A percentile compares a stretch with the other conserved stretches of the same genome.
phyloP scores from a whole-genome alignment of 805 yeast genomes.

The Zygosaccharomyces kombuchaensis region DNA sequence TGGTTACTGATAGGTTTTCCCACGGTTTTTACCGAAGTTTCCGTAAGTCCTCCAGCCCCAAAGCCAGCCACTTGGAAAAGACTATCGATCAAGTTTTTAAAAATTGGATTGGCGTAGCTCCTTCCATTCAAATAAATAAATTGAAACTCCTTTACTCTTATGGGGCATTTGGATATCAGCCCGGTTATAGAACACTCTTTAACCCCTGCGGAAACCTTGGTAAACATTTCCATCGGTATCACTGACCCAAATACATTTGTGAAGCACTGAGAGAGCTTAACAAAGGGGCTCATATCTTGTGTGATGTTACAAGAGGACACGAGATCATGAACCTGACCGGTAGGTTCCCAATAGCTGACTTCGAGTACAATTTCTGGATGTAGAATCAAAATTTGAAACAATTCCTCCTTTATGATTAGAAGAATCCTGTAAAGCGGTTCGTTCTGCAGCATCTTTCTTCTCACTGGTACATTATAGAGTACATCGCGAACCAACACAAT shows the following conservation, averaged over 20 bases:
- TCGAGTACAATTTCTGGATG: slow-evolving; percentile 16
- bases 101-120: slow-evolving; percentile 21
- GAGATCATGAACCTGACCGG: slow-evolving; percentile 2
- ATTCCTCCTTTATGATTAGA: slow-evolving; percentile 15
- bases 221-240: slow-evolving; percentile 17
- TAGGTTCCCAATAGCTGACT: slow-evolving; percentile 8
- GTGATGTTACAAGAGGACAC: slow-evolving; percentile 8
- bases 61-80: slow-evolving; percentile 21
- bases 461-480: slow-evolving; percentile 28
- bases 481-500: slow-evolving; percentile 18
- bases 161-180: slow-evolving; percentile 38
- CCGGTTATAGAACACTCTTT: slow-evolving; percentile 35
- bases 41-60: slow-evolving; percentile 8
- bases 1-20: slow-evolving; percentile 35
- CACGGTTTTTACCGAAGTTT: slow-evolving; percentile 20
- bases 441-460: slow-evolving; percentile 16
- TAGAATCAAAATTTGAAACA: slow-evolving; percentile 21
- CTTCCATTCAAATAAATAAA: slow-evolving; percentile 44
- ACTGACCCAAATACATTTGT: slow-evolving; percentile 18
- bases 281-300: not conserved
- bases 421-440: slow-evolving; percentile 13
- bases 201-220: slow-evolving; percentile 18
- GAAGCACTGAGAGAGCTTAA: slow-evolving; percentile 7
- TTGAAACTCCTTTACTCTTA: slow-evolving; percentile 40
- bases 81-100: slow-evolving; percentile 19